phyloP scores from a whole-genome alignment of 306 rosid genomes.

The Carpinus viminea region DNA sequence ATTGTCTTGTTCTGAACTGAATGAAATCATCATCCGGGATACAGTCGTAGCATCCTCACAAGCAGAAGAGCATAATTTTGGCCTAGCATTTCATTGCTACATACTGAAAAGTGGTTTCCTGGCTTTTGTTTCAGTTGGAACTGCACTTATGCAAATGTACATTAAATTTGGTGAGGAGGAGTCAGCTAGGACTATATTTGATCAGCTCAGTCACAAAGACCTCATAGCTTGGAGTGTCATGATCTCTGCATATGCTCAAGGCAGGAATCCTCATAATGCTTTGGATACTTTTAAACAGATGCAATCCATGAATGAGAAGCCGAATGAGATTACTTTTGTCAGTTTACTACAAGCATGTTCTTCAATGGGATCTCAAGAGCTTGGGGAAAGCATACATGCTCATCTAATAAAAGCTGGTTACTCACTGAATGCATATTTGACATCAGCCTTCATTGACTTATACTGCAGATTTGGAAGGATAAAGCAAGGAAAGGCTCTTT shows the following conservation, averaged over 20 bases:
- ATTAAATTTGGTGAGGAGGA: conserved; percentile 26
- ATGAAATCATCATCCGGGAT: conserved; percentile 15
- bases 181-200: conserved; percentile 21
- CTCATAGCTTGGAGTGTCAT: conserved; percentile 26
- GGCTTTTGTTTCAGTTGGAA: conserved; percentile 26
- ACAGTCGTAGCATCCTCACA: conserved; percentile 11
- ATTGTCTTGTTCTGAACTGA: background rate
- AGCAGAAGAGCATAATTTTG: conserved; percentile 14
- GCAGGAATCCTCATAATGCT: conserved; percentile 20
- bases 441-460: conserved; percentile 21
- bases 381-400: conserved; percentile 21
- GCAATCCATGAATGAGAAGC: conserved; percentile 18
- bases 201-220: conserved; percentile 23
- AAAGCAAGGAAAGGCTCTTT: conserved; percentile 19
- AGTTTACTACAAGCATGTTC: conserved; percentile 30
- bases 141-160: conserved; percentile 25
- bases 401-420: conserved; percentile 15
- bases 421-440: conserved; percentile 7
- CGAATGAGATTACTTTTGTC: conserved; percentile 21
- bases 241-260: conserved; percentile 28
- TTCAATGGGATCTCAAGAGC: conserved; percentile 16
- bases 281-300: conserved; percentile 19
- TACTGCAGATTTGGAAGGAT: conserved; percentile 24
- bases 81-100: conserved; percentile 22
- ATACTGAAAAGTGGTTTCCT: conserved; percentile 18